Evolutionary conservation across 495 filamentous ascomycete species (phyloP).

Genomic region (Neurospora intermedia): DNA sequence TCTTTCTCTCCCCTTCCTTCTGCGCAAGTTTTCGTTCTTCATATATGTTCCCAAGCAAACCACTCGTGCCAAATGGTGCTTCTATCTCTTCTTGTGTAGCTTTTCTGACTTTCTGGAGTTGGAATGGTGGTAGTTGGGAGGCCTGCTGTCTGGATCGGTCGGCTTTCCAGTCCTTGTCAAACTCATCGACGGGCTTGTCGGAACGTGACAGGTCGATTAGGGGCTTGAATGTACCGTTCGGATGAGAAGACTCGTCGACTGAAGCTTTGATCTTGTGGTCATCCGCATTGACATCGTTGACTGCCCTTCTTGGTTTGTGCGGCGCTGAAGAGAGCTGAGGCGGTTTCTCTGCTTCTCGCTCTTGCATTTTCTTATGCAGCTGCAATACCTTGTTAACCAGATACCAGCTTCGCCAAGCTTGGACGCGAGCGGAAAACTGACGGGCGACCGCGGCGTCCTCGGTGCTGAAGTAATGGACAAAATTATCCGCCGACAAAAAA

Average conservation of each 20-base stretch:
- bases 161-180: constrained; percentile 21
- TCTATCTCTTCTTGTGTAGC: constrained; percentile 2
- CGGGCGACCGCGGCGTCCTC: constrained; percentile 56
- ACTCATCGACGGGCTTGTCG: constrained; percentile 30
- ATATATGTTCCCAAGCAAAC: constrained; percentile 34
- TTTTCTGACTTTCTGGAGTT: neutral
- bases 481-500: constrained; percentile 73
- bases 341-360: constrained; percentile 16
- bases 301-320: constrained; percentile 17
- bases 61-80: constrained; percentile 24
- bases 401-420: constrained; percentile 85
- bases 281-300: constrained; percentile 20
- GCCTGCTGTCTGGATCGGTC: constrained; percentile 13
- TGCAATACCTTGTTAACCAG: constrained; percentile 44
- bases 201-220: constrained; percentile 41
- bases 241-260: constrained; percentile 34
- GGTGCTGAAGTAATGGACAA: constrained; percentile 82
- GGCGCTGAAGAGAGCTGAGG: constrained; percentile 12
- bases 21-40: constrained; percentile 28
- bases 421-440: constrained; percentile 57
- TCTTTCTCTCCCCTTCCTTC: constrained; percentile 8
- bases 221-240: constrained; percentile 47
- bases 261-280: constrained; percentile 24
- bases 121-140: constrained; percentile 2
- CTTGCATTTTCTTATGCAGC: constrained; percentile 5